Conservation (phyloP, 23 red algal species). For the Agarophyton chilense region DNA sequence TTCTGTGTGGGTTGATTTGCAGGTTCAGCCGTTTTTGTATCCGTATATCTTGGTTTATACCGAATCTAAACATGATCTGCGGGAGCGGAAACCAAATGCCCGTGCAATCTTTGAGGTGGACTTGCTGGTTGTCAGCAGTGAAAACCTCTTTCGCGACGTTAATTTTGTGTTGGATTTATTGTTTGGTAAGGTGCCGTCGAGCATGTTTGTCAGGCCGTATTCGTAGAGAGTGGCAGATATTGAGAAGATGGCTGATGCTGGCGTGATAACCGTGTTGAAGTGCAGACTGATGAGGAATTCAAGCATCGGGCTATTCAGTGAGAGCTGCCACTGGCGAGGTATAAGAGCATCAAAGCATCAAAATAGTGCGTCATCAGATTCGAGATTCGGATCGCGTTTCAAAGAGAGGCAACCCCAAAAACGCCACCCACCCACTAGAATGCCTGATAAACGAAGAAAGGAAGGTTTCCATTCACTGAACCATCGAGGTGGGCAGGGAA, state of each 20-base stretch:
- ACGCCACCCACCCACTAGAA: constrained; percentile 53
- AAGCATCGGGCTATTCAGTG: constrained; percentile 79
- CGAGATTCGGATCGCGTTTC: constrained; percentile 76
- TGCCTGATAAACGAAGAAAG: constrained; percentile 43
- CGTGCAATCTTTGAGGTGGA: constrained; percentile 37
- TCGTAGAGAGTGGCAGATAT: constrained; percentile 76
- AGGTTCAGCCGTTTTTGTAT: constrained; percentile 52
- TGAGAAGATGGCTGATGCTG: constrained; percentile 55
- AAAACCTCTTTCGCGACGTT: constrained; percentile 48
- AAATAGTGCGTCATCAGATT: constrained; percentile 61
- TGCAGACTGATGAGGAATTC: constrained; percentile 97
- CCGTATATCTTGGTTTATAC: constrained; percentile 75
- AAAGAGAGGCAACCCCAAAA: constrained; percentile 30
- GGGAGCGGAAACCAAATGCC: constrained; percentile 92
- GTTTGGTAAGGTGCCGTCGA: constrained; percentile 69
- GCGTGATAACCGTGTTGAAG: constrained; percentile 84
- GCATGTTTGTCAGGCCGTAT: constrained; percentile 90
- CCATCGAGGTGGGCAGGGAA: constrained; percentile 84
- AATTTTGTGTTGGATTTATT: constrained; percentile 87
- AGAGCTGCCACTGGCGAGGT: constrained; percentile 14
- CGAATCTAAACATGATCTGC: constrained; percentile 28
- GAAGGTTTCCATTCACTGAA: constrained; percentile 89
- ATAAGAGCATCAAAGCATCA: constrained; percentile 54
- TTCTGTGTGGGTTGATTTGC: constrained; percentile 6
- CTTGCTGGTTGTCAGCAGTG: constrained; percentile 37